These are phyloP conservation scores for Inga leiocalycina DNA, from an alignment of 306 rosid species.

Conservation along the genomic window DNA sequence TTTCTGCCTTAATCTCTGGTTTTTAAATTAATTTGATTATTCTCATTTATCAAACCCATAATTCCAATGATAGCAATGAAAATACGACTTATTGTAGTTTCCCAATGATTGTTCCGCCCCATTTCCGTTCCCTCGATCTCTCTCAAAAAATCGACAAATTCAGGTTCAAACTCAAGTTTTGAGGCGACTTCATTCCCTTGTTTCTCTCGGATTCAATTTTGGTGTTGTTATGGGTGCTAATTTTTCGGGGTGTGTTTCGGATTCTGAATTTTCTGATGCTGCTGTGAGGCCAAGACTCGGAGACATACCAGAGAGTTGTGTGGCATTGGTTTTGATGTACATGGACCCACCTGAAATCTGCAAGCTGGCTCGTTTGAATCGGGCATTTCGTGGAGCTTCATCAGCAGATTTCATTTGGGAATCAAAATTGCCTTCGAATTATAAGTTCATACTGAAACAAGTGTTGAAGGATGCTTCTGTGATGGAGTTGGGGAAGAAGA, in stretches of 20 bases:
- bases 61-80: too few relatives aligned
- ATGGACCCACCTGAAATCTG: conserved; percentile 82
- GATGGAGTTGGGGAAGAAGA: conserved; percentile 40
- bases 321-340: conserved; percentile 64
- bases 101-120: neutral
- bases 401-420: conserved; percentile 89
- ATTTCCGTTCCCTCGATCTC: conserved; percentile 50
- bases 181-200: conserved; percentile 30
- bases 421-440: conserved; percentile 74
- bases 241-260: conserved; percentile 51
- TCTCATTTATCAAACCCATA: neutral
- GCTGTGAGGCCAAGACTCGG: conserved; percentile 58
- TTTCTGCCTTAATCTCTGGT: neutral
- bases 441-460: conserved; percentile 55
- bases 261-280: conserved; percentile 35
- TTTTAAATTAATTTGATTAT: neutral
- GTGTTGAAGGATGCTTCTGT: conserved; percentile 45
- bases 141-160: conserved; percentile 60
- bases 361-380: conserved; percentile 65
- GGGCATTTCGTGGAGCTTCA: conserved; percentile 78
- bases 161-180: conserved; percentile 60
- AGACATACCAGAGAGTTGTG: conserved; percentile 83
- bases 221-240: conserved; percentile 57
- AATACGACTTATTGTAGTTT: neutral
- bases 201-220: neutral